Conservation (phyloP, 2,329 filamentous ascomycete genomes). For the Zalaria sp. region DNA sequence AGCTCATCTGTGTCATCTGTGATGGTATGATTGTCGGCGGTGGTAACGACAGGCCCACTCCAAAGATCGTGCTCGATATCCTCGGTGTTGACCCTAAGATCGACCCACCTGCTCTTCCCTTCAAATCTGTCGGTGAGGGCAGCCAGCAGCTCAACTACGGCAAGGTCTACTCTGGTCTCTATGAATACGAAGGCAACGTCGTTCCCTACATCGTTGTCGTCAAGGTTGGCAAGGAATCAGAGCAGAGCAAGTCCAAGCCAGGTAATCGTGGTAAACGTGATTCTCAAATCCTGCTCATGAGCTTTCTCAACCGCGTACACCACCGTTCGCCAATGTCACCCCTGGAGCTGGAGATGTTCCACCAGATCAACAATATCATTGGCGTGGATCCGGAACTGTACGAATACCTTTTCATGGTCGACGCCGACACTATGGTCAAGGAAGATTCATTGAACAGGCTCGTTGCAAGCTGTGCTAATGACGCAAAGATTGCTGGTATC, state of each 20-base stretch:
- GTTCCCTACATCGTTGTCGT: constrained; percentile 93
- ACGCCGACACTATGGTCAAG: constrained; percentile 87
- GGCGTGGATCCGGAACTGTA: constrained; percentile 95
- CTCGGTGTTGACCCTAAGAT: constrained; percentile 94
- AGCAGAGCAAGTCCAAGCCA: constrained; percentile 79
- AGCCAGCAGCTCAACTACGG: constrained; percentile 94
- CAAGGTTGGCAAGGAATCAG: constrained; percentile 94
- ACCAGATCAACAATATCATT: constrained; percentile 98
- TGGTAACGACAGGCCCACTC: constrained; percentile 91
- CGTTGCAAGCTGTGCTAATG: constrained; percentile 82
- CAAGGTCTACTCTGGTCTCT: constrained; percentile 95
- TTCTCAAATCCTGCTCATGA: constrained; percentile 89
- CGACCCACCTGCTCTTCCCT: constrained; percentile 83
- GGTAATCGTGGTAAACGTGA: constrained; percentile 98
- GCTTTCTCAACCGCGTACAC: constrained; percentile 95
- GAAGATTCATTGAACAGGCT: constrained; percentile 88
- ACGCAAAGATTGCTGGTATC: constrained; percentile 92
- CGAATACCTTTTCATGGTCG: constrained; percentile 93
- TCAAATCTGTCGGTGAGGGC: constrained; percentile 81
- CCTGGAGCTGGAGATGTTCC: constrained; percentile 93
- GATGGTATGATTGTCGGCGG: constrained; percentile 94
- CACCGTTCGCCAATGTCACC: constrained; percentile 90
- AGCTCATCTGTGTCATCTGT: constrained; percentile 90
- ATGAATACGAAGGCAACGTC: constrained; percentile 94
- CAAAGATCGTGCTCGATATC: constrained; percentile 95